Conservation (phyloP, 2,329 filamentous ascomycete species). For the Rhinocladiella mackenziei region DNA sequence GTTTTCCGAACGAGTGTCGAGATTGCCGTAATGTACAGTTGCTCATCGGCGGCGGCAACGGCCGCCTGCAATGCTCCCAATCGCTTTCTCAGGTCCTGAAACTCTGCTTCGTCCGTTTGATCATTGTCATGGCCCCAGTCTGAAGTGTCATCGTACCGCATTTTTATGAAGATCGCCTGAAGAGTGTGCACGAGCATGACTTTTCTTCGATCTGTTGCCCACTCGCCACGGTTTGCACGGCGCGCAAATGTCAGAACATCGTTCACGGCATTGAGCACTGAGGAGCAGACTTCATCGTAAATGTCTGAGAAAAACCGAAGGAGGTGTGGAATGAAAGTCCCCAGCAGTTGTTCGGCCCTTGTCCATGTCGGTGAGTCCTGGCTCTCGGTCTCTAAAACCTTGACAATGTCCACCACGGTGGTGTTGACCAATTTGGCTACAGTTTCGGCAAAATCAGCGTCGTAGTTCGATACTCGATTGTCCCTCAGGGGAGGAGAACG, state of each 20-base stretch:
- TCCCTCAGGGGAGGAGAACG: conserved; percentile 76
- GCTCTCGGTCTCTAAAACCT: conserved; percentile 69
- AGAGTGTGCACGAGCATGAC: conserved; percentile 81
- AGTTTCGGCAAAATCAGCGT: conserved; percentile 90
- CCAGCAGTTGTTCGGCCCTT: conserved; percentile 76
- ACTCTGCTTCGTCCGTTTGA: conserved; percentile 94
- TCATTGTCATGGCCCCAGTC: conserved; percentile 92
- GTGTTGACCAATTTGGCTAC: conserved; percentile 95
- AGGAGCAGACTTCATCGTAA: conserved; percentile 96
- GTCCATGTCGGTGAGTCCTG: conserved; percentile 60
- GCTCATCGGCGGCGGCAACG: conserved; percentile 82
- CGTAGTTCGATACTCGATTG: conserved; percentile 78
- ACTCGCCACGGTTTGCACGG: conserved; percentile 62
- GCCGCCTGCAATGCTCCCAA: conserved; percentile 89
- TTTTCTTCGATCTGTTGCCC: conserved; percentile 70
- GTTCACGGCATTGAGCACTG: conserved; percentile 86
- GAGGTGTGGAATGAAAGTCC: conserved; percentile 78
- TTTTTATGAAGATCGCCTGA: conserved; percentile 88
- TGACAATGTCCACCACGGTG: conserved; percentile 79
- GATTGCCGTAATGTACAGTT: conserved; percentile 80
- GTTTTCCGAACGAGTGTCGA: conserved; percentile 84
- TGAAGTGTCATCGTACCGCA: conserved; percentile 94
- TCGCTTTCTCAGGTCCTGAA: conserved; percentile 86
- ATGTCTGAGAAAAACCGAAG: conserved; percentile 96
- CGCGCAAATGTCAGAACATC: conserved; percentile 89